Evolutionary conservation across 352 stramenopile genomes (phyloP), one percentile per base, ranked within the genome.

Genomic region (Blastocystis hominis): DNA sequence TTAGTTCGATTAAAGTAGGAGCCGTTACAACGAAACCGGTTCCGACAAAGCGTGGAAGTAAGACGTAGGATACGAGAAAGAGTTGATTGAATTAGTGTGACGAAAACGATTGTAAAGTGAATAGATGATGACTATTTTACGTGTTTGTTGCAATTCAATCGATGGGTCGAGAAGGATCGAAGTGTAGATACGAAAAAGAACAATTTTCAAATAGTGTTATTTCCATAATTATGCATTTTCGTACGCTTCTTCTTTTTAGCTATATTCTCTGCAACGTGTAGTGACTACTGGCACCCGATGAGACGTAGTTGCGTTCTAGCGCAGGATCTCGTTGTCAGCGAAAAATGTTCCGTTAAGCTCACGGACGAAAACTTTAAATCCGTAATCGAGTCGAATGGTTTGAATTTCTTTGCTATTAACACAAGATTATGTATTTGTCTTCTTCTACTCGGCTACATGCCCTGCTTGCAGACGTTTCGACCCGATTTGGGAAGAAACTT

Each of bases 371-470:
- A 66, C 54, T 84, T 84, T 42, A 84, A 84, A 40, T 54, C 47
- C 2, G 50, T 84, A n/a, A 84, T 84, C 42, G 72, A 84, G n/a
- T 84, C 72, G 4, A 84, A 84, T 17, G 56, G 72, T 84, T 6
- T 20, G n/a, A 2, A 10, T 76, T 5, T 55, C 30, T 20, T 20
- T 30, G n/a, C 13, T 68, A 68, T 7, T 10, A 68, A 54, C 24
- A 68, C 44, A 3, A 68, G 72, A 84, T 7, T 69, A 69, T 61
- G 77, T 77, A 7, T 87, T 87, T 44, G 77, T 87, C 15, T 62
- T 78, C n/a, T 87, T 87, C 77, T 87, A 87, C 55, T 87, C 77
- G 13, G 77, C 62, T 36, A 78, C 62, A 54, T 87, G 77, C 17
- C 56, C 77, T 42, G 77, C 77, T 34, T 87, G 77, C 46, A 72